Evolutionary conservation across 208 protist species (phyloP), one percentile per base, ranked within the genome.

Genomic region (Leptomonas pyrrhocoris): DNA sequence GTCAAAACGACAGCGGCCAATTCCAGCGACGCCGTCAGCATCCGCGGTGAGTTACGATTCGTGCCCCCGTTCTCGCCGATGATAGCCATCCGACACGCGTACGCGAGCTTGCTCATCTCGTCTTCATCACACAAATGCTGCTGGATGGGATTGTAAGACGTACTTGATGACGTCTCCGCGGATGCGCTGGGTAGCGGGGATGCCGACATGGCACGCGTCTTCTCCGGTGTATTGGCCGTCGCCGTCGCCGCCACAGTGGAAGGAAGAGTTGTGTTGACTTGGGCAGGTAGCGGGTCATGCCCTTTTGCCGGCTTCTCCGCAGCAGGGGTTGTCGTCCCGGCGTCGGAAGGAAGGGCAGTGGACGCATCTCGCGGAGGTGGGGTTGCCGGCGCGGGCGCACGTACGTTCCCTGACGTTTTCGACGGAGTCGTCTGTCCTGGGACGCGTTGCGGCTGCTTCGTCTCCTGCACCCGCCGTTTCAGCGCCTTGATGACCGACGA

Each of bases 1-100:
- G 80, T 70, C 40, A 94, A 59, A 58, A 92, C 62, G 34, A 86
- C 66, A 5, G 80, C 84, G 7, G 80, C 76, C 48, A 90, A 76
- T 68, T 94, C 88, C 5, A 94, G 67, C 18, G 81, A 68, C 16
- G 79, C 69, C 40, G 67, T 61, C 45, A 89, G 64, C 34, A 72
- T 59, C 2, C 82, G 84, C 12, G 73, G 55, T 18, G 77, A 84
- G 42, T 64, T 74, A 31, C 82, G 58, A 23, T 13, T 49, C 25
- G 82, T 64, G 25, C 64, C 61, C 2, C 68, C 72, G 9, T 56
- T 81, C 25, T 83, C 84, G 53, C 78, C 83, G 27, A 88, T 38
- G 34, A 92, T 74, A 15, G 68, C 38, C 30, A 86, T 71, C 43
- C 75, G 49, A 40, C 77, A 80, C 6, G 78, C 82, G 76, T 85